Evolutionary conservation across 73 alveolate genomes (phyloP).

Genomic region (Paraurostyla sp.): DNA sequence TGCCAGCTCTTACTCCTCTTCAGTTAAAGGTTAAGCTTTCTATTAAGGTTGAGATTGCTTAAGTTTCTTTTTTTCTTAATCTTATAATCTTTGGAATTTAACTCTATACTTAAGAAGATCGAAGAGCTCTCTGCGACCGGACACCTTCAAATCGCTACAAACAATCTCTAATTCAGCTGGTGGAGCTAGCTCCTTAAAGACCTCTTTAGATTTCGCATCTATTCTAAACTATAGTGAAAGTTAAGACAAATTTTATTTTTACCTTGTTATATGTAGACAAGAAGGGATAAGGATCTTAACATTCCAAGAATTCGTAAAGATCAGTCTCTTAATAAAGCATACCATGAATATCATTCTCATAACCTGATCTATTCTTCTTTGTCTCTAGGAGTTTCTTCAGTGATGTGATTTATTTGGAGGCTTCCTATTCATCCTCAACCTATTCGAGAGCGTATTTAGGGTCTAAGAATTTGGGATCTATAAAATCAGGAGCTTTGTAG

Average conservation of each 20-base stretch:
- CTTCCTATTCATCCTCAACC: constrained; percentile 90
- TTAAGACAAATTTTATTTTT: constrained; percentile 67
- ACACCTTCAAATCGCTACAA: constrained; percentile 92
- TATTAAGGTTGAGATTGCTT: constrained; percentile 57
- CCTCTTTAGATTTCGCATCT: constrained; percentile 46
- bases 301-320: constrained; percentile 88
- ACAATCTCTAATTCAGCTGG: constrained; percentile 83
- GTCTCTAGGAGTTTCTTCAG: constrained; percentile 88
- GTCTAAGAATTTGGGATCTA: constrained; percentile 98
- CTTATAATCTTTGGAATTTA: constrained; percentile 74
- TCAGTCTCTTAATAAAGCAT: constrained; percentile 86
- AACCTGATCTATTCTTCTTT: constrained; percentile 95
- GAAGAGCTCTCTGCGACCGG: constrained; percentile 93
- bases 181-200: constrained; percentile 57
- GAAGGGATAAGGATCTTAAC: constrained; percentile 94
- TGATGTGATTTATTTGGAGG: constrained; percentile 84
- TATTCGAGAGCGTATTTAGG: constrained; percentile 95
- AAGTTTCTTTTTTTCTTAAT: constrained; percentile 75
- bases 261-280: constrained; percentile 84
- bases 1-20: constrained; percentile 81
- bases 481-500: constrained; percentile 94
- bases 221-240: constrained; percentile 29
- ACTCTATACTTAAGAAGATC: constrained; percentile 91
- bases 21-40: neutral
- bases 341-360: constrained; percentile 86